A percentile compares a stretch with the other conserved stretches of the same genome.
Conservation (phyloP, 2,329 filamentous ascomycete species). For the Chaetothyriales sp. region DNA sequence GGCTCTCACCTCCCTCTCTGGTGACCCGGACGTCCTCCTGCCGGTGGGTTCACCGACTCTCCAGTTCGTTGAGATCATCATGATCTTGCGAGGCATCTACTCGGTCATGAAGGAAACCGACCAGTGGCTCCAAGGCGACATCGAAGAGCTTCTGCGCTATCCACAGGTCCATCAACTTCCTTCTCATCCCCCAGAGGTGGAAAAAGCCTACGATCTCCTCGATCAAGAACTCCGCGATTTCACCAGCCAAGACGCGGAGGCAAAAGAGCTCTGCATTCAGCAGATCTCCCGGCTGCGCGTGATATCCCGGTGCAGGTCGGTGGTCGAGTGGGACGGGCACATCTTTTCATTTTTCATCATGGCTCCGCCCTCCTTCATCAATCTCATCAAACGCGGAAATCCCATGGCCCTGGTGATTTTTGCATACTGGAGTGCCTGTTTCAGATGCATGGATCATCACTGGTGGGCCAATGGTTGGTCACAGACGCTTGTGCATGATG, state of each 20-base stretch:
- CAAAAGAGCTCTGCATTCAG: constrained; percentile 7
- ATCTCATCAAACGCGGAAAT: constrained; percentile 12
- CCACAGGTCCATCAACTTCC: constrained; percentile 13
- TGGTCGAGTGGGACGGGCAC: constrained; percentile 17
- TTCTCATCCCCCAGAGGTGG: constrained; percentile 12
- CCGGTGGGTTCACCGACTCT: constrained; percentile 10
- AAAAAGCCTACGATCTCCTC: constrained; percentile 11
- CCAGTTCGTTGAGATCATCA: constrained; percentile 17
- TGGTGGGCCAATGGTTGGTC: constrained; percentile 19
- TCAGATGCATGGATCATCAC: constrained; percentile 18
- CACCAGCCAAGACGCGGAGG: background rate
- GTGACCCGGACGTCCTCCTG: constrained; percentile 9
- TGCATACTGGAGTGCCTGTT: constrained; percentile 16
- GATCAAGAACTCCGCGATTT: background rate
- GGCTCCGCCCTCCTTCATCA: constrained; percentile 12
- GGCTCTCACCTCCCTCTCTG: constrained; percentile 6
- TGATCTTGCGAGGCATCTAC: constrained; percentile 15
- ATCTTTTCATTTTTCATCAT: constrained; percentile 18
- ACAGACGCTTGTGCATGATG: constrained; percentile 15
- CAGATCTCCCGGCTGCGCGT: constrained; percentile 10
- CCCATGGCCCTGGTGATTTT: constrained; percentile 16
- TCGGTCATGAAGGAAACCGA: constrained; percentile 16
- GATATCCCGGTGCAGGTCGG: constrained; percentile 14
- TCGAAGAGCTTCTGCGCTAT: constrained; percentile 14
- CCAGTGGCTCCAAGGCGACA: constrained; percentile 16